Evolutionary conservation across 2,329 filamentous ascomycete genomes (phyloP), one percentile per base, ranked within the genome.

Genomic region (Dactylellina parvicollis): DNA sequence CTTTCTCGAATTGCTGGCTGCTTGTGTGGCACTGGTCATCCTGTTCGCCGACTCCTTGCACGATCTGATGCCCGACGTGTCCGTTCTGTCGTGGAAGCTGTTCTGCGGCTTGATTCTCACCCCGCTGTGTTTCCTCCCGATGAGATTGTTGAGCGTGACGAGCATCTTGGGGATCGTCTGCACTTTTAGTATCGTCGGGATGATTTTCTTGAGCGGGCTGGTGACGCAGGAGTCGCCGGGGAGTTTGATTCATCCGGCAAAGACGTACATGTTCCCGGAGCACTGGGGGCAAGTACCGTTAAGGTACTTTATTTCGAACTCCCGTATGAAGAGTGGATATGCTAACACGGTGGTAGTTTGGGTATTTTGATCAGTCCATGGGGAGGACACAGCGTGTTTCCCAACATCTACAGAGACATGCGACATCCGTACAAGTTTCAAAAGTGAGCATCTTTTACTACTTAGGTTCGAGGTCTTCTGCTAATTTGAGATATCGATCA

Each of bases 31-130:
- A 2, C 85, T 96, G 2, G 87, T 96, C 30, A 91, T 96, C 18
- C 86, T 97, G n/a, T 98, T 98, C 80, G 91, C 92, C 56, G 95
- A 98, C 81, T 96, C 91, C 46, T 85, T 98, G 77, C 84, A 91
- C 77, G 86, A 91, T 12, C 82, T 98, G 18, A 87, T 97, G 55
- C 91, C 92, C 0, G 88, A 86, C 0, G 82, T 90, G 75, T 87
- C 86, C 49, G 82, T 90, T 3, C 85, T 87, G 0, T 83, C 87
- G 73, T 98, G 94, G 93, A 98, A 98, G 82, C 83, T 94, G 30
- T 81, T 96, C 28, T 96, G 92, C 80, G 89, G 91, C 14, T 72
- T 92, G 16, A 83, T 96, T 61, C 83, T 98, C 76, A 83, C 96
- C 67, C 91, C 92, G 10, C 84, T 98, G 57, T 92, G 90, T 78